Base-by-base conservation (phyloP, 2,329 filamentous ascomycete species). In the Penicillium sp. region DNA sequence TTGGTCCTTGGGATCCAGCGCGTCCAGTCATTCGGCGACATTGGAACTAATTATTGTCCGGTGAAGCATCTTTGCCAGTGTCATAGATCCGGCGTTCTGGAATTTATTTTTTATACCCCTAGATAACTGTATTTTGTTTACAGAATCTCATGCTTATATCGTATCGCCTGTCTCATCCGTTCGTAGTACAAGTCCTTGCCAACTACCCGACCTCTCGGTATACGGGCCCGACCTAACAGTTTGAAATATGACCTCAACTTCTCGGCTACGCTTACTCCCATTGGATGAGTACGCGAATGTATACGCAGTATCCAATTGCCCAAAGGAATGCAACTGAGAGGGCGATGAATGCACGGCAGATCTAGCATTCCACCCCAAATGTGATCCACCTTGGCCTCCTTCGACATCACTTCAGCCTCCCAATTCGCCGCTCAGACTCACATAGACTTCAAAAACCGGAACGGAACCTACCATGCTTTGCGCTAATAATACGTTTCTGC, bases 1-100 rank as follows among this genome's bases (percentile, higher is more conserved):
- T 90, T 63, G 93, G 93, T 35, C 93, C 93, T 1, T 98, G 93
- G 93, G 93, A 98, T 72, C 90, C 91, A 16, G 93, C 93, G 6
- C 79, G 90, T 64, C 93, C 93, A 8, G 67, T 74, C 38, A 67
- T 74, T 46, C 62, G 69, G 34, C 63, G 68, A 28, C 68, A 68
- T 47, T 72, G 69, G 69, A 69, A 71, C 53, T 72, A 51, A 8
- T 16, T 31, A 20, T 36, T 14, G 42, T 34, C 28, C 26, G 13
- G 32, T 28, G 14, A 9, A 11, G 10, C 16, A 34, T 41, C 32
- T 31, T 38, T 46, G 13, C 28, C 37, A 27, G 38, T 53, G 34
- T 49, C 27, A 52, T 52, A 55, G 43, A 47, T 39, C 27, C 38
- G 42, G 55, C 47, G 48, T 49, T 38, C 14, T 47, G 31, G 37